Evolutionary conservation across 2,329 filamentous ascomycete species (phyloP).

Genomic region (Xylariaceae sp.): DNA sequence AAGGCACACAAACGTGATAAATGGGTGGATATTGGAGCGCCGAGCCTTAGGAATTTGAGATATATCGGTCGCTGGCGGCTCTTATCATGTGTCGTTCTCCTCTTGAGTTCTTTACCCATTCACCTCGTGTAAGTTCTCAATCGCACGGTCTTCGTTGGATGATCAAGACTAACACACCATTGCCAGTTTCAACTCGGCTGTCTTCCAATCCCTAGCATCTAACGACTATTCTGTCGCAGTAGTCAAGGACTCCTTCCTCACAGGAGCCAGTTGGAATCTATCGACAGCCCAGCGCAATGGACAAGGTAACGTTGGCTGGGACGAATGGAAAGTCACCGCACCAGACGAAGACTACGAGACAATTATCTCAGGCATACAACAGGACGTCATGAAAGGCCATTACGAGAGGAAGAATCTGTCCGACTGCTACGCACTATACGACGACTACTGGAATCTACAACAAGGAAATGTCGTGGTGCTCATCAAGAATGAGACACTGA

Average conservation of each 20-base stretch:
- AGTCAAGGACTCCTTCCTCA: slow-evolving; percentile 15
- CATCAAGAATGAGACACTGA: slow-evolving; percentile 14
- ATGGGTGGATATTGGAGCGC: slow-evolving; percentile 18
- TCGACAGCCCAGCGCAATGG: slow-evolving; percentile 16
- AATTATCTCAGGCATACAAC: slow-evolving; percentile 13
- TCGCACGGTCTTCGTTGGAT: not conserved
- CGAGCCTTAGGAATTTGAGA: slow-evolving; percentile 15
- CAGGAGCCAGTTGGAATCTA: slow-evolving; percentile 10
- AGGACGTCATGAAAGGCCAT: slow-evolving; percentile 4
- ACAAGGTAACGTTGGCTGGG: slow-evolving; percentile 11
- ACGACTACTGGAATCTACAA: slow-evolving; percentile 17
- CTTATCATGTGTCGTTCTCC: slow-evolving; percentile 8
- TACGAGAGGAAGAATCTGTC: slow-evolving; percentile 14
- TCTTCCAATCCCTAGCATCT: slow-evolving; percentile 18
- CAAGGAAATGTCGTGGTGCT: slow-evolving; percentile 19
- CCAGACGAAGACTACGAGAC: slow-evolving; percentile 5
- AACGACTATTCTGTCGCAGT: slow-evolving; percentile 17
- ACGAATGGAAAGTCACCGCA: slow-evolving; percentile 8
- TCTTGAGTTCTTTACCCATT: slow-evolving; percentile 13
- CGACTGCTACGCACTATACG: slow-evolving; percentile 16
- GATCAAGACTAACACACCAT: not conserved
- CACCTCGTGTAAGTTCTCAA: slow-evolving; percentile 14
- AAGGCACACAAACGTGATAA: slow-evolving; percentile 5
- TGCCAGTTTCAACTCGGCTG: slow-evolving; percentile 17
- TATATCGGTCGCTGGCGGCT: slow-evolving; percentile 9